phyloP scores from a whole-genome alignment of 108 stramenopile genomes.

The Schizochytrium sp. region DNA sequence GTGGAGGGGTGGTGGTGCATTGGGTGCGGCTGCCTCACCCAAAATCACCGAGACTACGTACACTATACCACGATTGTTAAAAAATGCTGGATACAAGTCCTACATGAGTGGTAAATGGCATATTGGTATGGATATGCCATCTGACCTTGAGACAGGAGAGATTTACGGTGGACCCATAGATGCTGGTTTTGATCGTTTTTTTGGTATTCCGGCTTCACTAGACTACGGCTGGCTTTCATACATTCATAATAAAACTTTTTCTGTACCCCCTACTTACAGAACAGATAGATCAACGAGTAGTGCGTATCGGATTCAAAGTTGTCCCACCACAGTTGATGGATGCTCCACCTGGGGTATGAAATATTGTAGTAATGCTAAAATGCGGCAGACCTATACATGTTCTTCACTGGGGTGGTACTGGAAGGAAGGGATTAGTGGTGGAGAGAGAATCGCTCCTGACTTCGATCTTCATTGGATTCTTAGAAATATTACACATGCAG shows the following conservation, averaged over 20 bases:
- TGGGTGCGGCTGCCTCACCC: not conserved
- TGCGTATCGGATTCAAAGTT: not conserved
- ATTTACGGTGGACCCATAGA: constrained; percentile 8
- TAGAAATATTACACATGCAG: not conserved
- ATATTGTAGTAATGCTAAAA: not conserved
- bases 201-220: constrained; percentile 8
- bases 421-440: not conserved
- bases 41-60: not conserved
- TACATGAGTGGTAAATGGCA: constrained; percentile 21
- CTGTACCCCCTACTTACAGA: not conserved
- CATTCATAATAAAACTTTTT: not conserved
- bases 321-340: not conserved
- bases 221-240: not conserved
- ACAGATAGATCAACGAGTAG: not conserved
- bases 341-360: not conserved
- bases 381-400: not conserved
- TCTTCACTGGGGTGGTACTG: not conserved
- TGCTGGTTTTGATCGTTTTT: constrained; percentile 19
- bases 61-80: not conserved
- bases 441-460: not conserved
- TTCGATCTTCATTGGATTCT: not conserved
- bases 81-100: not conserved
- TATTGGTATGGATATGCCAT: not conserved
- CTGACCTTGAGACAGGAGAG: not conserved
- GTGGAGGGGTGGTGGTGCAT: not conserved